Percentiles rank a stretch among this genome's conserved stretches.
These are phyloP conservation scores for Auricularia cornea DNA, from an alignment of 768 basidiomycete genomes.

Conservation along the genomic window DNA sequence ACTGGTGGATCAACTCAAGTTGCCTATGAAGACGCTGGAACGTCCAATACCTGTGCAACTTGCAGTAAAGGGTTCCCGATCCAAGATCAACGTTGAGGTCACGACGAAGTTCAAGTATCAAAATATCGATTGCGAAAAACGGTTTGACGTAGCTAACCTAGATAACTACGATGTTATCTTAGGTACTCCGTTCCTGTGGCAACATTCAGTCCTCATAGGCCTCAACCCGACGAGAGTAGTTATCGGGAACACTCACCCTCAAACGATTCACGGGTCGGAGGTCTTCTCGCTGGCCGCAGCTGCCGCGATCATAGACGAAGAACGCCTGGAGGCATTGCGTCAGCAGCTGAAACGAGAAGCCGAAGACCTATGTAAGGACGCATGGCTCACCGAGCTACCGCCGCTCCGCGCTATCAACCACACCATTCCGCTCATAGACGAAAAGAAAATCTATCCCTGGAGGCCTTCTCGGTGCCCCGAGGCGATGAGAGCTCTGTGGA, in stretches of 20 bases:
- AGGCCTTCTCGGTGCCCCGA: constrained; percentile 29
- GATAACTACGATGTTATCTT: constrained; percentile 30
- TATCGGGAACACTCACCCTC: constrained; percentile 7
- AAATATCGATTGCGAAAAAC: neutral
- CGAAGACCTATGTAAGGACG: constrained; percentile 17
- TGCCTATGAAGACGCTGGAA: neutral
- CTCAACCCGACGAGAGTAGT: constrained; percentile 16
- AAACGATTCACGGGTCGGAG: neutral
- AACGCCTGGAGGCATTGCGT: neutral
- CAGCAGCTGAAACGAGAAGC: constrained; percentile 18
- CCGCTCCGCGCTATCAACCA: constrained; percentile 29
- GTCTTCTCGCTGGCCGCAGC: neutral
- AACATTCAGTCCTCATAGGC: constrained; percentile 20
- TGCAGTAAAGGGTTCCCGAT: constrained; percentile 6
- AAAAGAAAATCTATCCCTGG: constrained; percentile 24
- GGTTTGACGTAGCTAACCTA: constrained; percentile 27
- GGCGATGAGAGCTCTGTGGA: constrained; percentile 17
- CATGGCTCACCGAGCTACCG: constrained; percentile 22
- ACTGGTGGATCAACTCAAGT: neutral
- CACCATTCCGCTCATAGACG: constrained; percentile 27
- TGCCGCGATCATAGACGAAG: neutral
- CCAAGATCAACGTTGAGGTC: constrained; percentile 1
- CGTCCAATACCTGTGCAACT: constrained; percentile 8
- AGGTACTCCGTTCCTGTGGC: constrained; percentile 29
- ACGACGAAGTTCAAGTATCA: constrained; percentile 4